A percentile compares a stretch with the other conserved stretches of the same genome.
phyloP scores from a whole-genome alignment of 768 basidiomycete species.

The Galerina sulciceps region DNA sequence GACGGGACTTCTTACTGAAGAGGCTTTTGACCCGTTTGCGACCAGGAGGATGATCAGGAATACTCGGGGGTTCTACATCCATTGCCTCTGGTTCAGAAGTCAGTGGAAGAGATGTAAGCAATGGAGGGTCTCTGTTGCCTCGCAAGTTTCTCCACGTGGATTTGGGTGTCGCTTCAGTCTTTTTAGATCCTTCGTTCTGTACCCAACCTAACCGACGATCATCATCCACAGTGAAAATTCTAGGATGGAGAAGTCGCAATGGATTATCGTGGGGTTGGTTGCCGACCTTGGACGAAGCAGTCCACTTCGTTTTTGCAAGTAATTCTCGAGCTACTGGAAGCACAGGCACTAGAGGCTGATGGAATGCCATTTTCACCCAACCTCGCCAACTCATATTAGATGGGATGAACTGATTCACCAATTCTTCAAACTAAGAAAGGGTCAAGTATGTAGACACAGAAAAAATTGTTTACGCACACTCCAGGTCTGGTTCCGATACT shows the following conservation, averaged over 20 bases:
- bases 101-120: constrained; percentile 32
- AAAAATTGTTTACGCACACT: constrained; percentile 55
- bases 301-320: constrained; percentile 77
- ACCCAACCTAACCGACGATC: constrained; percentile 27
- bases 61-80: constrained; percentile 15
- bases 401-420: constrained; percentile 80
- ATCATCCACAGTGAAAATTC: constrained; percentile 29
- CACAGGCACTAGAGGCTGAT: constrained; percentile 78
- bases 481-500: constrained; percentile 83
- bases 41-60: constrained; percentile 19
- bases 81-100: constrained; percentile 47
- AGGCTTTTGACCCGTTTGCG: constrained; percentile 37
- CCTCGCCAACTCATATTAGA: constrained; percentile 80
- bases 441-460: background rate
- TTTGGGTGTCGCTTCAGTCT: constrained; percentile 17
- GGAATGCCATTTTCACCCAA: constrained; percentile 84
- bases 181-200: constrained; percentile 15
- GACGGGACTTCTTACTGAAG: constrained; percentile 26
- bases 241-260: constrained; percentile 35
- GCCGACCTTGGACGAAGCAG: constrained; percentile 44
- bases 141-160: constrained; percentile 16
- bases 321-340: constrained; percentile 80
- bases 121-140: constrained; percentile 19
- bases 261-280: constrained; percentile 35
- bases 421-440: constrained; percentile 68